Evolutionary conservation across 1,284 basidiomycete species (phyloP).

Genomic region (Singerocomus rubriflavus): DNA sequence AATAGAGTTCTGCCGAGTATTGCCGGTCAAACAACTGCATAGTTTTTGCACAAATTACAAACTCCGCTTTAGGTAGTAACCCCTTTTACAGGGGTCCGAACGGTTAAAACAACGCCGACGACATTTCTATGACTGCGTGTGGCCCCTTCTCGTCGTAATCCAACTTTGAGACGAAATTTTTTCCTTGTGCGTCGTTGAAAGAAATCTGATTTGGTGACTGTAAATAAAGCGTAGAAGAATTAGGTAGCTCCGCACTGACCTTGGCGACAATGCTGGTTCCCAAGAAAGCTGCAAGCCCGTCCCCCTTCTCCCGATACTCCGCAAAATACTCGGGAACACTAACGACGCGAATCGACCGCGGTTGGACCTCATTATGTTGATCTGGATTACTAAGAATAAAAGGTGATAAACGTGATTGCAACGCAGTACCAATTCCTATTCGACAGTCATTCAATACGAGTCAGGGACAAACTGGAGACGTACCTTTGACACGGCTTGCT

Average conservation of each 20-base stretch:
- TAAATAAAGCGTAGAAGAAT: slow-evolving; percentile 11
- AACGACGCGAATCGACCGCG: slow-evolving; percentile 62
- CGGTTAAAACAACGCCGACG: slow-evolving; percentile 61
- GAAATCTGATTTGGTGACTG: slow-evolving; percentile 32
- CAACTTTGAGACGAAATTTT: slow-evolving; percentile 71
- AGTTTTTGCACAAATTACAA: slow-evolving; percentile 18
- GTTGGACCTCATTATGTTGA: slow-evolving; percentile 66
- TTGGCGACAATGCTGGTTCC: slow-evolving; percentile 87
- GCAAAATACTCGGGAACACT: slow-evolving; percentile 91
- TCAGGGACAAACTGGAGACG: not conserved
- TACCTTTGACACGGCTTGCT: slow-evolving; percentile 75
- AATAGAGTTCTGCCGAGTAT: slow-evolving; percentile 13
- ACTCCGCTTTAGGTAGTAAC: slow-evolving; percentile 19
- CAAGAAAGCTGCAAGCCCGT: slow-evolving; percentile 81
- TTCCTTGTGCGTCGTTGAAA: slow-evolving; percentile 63
- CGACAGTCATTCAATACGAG: slow-evolving; percentile 1
- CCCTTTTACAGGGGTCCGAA: slow-evolving; percentile 3
- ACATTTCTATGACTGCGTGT: slow-evolving; percentile 67
- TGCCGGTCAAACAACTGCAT: slow-evolving; percentile 26
- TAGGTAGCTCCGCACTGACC: slow-evolving; percentile 41
- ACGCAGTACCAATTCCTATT: slow-evolving; percentile 63
- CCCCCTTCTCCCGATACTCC: slow-evolving; percentile 84
- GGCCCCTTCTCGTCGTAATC: slow-evolving; percentile 75
- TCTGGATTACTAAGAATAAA: slow-evolving; percentile 65
- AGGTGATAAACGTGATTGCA: slow-evolving; percentile 73